These are phyloP conservation scores for Purpureocillium lavendulum DNA, from an alignment of 2,329 filamentous ascomycete genomes.

Conservation along the genomic window DNA sequence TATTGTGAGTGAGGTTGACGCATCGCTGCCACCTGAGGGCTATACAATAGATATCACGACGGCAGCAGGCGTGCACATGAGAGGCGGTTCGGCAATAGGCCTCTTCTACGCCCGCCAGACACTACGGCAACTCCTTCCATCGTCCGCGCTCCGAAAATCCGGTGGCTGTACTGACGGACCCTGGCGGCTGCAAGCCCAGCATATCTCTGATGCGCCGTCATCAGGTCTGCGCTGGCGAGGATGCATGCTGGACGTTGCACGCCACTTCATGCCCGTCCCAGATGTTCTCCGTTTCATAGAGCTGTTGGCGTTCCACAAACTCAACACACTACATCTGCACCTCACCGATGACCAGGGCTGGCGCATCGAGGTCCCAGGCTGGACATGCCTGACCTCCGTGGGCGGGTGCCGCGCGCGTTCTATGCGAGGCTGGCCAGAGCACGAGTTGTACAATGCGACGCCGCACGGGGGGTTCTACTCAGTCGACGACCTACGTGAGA, in stretches of 20 bases:
- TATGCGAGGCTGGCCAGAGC: conserved; percentile 6
- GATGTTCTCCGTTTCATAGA: conserved; percentile 12
- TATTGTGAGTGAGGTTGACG: too few relatives aligned
- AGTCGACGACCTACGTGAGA: conserved; percentile 6
- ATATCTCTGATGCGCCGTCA: conserved; percentile 6
- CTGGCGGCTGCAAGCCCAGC: conserved; percentile 6
- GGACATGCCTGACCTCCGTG: conserved; percentile 7
- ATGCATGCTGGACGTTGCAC: conserved; percentile 11
- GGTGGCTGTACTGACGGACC: conserved; percentile 2
- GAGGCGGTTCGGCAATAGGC: neutral
- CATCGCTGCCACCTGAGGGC: too few relatives aligned
- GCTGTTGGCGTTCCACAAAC: conserved; percentile 8
- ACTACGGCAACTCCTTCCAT: conserved; percentile 7
- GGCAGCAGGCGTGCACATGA: too few relatives aligned
- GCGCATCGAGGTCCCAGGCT: conserved; percentile 7
- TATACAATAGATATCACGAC: too few relatives aligned
- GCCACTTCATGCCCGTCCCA: conserved; percentile 11
- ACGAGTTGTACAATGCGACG: conserved; percentile 5
- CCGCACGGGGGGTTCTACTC: conserved; percentile 10
- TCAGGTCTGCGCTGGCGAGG: conserved; percentile 11
- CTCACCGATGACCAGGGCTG: conserved; percentile 11
- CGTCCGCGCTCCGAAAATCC: conserved; percentile 2
- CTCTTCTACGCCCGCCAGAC: conserved; percentile 9
- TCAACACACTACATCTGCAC: conserved; percentile 9
- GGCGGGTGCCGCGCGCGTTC: conserved; percentile 8